Conservation (phyloP, 1,139 yeast genomes). For the Nakaseomyces bracarensis region DNA sequence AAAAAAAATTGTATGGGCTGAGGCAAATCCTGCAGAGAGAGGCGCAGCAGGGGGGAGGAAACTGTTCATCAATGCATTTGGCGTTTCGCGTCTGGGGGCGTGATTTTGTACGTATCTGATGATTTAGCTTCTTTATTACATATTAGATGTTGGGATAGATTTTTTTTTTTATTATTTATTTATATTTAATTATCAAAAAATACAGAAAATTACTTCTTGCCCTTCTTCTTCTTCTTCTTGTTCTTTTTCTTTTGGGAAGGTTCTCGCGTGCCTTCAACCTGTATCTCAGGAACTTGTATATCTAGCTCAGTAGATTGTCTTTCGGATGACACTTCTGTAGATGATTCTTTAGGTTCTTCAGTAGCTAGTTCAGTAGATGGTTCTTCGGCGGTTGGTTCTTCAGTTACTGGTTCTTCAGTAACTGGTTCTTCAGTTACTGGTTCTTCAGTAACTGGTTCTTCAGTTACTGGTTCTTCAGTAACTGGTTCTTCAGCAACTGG, state of each 20-base stretch:
- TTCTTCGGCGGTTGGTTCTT: neutral
- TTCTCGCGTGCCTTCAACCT: conserved; percentile 7
- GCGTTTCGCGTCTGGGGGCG: conserved; percentile 2
- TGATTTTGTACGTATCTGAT: neutral
- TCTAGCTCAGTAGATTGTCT: neutral
- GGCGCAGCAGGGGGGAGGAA: no score
- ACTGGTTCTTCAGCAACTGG: conserved; percentile 35
- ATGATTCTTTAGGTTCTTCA: neutral
- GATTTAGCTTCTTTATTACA: neutral
- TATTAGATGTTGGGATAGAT: neutral
- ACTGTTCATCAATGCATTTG: neutral
- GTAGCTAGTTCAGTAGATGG: neutral
- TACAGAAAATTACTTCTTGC: conserved; percentile 9
- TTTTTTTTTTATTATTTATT: no score
- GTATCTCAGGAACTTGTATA: conserved; percentile 1
- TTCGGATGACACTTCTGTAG: neutral
- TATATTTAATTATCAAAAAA: neutral
- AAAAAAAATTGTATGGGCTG: no score
- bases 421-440: conserved; percentile 6
- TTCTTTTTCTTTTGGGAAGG: conserved; percentile 12
- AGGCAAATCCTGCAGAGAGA: no score
- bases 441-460: conserved; percentile 5
- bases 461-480: conserved; percentile 38
- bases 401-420: conserved; percentile 7
- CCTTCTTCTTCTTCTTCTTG: conserved; percentile 17